These are phyloP conservation scores for Penicillium turbatum DNA, from an alignment of 495 filamentous ascomycete genomes.

Conservation along the genomic window DNA sequence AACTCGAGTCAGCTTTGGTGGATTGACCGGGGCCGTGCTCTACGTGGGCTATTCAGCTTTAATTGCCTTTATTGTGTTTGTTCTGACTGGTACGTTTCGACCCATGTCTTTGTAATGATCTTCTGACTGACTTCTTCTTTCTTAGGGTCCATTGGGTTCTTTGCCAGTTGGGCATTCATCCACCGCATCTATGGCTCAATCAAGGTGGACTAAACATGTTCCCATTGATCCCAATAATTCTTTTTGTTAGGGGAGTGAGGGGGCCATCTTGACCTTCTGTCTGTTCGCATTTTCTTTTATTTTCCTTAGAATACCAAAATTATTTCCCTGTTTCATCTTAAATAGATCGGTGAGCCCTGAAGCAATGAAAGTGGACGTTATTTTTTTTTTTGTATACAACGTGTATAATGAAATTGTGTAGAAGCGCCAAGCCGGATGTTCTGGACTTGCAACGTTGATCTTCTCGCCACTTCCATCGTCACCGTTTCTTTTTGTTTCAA, in stretches of 20 bases:
- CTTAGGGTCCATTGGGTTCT: conserved; percentile 89
- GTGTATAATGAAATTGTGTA: background rate
- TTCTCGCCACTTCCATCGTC: conserved; percentile 4
- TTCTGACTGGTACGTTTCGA: conserved; percentile 70
- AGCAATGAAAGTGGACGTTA: background rate
- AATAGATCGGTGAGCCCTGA: background rate
- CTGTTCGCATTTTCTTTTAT: background rate
- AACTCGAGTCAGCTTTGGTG: conserved; percentile 76
- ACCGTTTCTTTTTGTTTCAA: background rate
- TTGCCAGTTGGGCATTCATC: conserved; percentile 89
- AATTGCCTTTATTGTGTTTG: conserved; percentile 86
- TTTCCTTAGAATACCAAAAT: background rate
- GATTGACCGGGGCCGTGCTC: conserved; percentile 77
- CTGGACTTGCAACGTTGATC: conserved; percentile 12
- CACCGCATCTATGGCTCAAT: conserved; percentile 91
- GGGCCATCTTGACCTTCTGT: background rate
- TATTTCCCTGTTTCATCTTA: background rate
- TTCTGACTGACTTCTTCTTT: conserved; percentile 11
- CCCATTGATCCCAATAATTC: background rate
- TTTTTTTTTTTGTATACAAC: background rate
- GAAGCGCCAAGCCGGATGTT: conserved; percentile 16
- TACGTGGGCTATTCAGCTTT: conserved; percentile 91
- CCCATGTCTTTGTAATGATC: conserved; percentile 6
- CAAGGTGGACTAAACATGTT: conserved; percentile 72
- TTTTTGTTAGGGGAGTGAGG: too few species aligned